Conservation (phyloP, 257 asterid genomes). For the Solanum virginianum region DNA sequence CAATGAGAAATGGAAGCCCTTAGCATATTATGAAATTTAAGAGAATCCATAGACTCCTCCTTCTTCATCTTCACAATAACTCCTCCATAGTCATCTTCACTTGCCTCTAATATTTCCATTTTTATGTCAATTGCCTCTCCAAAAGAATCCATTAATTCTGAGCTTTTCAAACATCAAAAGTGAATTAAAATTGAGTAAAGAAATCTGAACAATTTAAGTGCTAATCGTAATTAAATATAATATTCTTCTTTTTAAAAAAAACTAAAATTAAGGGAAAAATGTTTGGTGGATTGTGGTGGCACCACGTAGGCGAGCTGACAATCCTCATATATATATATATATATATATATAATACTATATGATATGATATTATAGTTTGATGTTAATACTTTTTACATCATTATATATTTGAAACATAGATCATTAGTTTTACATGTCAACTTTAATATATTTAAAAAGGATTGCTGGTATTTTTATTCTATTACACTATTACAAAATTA, state of each 20-base stretch:
- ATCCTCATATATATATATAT: too few species aligned
- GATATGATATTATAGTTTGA: too few species aligned
- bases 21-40: background rate
- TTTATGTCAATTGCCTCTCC: background rate
- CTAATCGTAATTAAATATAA: background rate
- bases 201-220: background rate
- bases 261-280: too few species aligned
- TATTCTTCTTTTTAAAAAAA: background rate
- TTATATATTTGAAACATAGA: too few species aligned
- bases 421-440: too few species aligned
- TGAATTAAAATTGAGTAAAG: background rate
- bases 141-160: background rate
- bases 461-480: too few species aligned
- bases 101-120: slow-evolving; percentile 1
- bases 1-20: background rate
- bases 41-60: background rate
- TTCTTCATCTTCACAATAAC: background rate
- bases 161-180: background rate
- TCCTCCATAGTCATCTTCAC: slow-evolving; percentile 5
- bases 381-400: too few species aligned
- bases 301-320: too few species aligned
- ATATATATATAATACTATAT: too few species aligned
- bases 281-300: too few species aligned
- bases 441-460: too few species aligned
- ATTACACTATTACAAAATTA: too few species aligned